Evolutionary conservation across 2,329 filamentous ascomycete species (phyloP), one percentile per base, ranked within the genome.

Genomic region (Talaromyces sp.): DNA sequence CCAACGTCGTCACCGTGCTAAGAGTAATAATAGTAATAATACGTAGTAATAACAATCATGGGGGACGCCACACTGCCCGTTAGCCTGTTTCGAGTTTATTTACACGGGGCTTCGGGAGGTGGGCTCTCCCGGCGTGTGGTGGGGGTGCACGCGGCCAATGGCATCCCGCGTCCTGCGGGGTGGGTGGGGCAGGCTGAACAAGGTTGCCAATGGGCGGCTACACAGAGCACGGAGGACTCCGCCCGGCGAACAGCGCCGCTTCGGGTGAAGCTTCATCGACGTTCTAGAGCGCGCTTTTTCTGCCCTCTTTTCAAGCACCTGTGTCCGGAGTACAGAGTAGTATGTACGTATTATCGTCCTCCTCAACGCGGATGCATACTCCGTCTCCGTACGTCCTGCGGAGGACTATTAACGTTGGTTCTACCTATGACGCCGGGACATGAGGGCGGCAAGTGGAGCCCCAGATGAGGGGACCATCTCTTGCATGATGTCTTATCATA

Each of bases 71-170:
- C 58, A 27, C 63, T 65, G 65, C 17, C 72, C 69, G 71, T 75
- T 75, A 74, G 73, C 65, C 63, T 73, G 74, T 76, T 75, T 75
- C 73, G 71, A 71, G 71, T 75, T 74, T 70, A 75, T 74, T 73
- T 32, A 63, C 70, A 61, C 63, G 65, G 66, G 64, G 61, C 65
- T 61, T 61, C 56, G 59, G 44, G 55, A 39, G 57, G 63, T 60
- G 63, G 60, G 62, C 64, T 63, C 53, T 22, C 11, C 25, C 19
- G 36, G 32, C 52, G 25, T 17, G 52, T 60, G 17, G 52, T 8
- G 17, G 25, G n/a, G 7, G 36, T 17, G 5, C n/a, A 10, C 10
- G 2, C 3, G 8, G 10, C 11, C 27, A 57, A 28, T 61, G 42
- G 42, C 27, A 25, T 1, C 0, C 3, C 3, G 28, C 19, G 10